These are phyloP conservation scores for Talaromyces sp. DNA, from an alignment of 2,329 filamentous ascomycete genomes.

Conservation along the genomic window DNA sequence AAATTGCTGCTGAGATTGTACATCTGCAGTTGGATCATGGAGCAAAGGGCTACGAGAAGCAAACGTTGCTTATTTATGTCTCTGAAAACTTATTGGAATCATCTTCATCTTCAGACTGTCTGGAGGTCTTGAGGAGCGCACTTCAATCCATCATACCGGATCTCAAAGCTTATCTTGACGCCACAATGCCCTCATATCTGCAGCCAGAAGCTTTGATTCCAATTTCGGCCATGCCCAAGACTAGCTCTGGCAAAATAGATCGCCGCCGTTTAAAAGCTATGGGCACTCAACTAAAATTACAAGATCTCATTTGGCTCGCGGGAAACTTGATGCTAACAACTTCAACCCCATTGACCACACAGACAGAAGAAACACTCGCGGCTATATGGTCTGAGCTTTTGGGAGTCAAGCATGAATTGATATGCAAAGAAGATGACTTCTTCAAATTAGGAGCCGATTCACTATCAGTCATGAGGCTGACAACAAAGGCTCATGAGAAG, in stretches of 20 bases:
- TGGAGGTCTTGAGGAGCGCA: not conserved
- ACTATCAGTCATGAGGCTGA: conserved; percentile 24
- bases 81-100: not conserved
- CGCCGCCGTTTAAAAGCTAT: not conserved
- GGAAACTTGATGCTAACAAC: not conserved
- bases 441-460: conserved; percentile 27
- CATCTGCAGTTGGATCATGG: not conserved
- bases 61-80: not conserved
- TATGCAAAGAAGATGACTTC: conserved; percentile 18
- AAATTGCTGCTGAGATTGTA: not conserved
- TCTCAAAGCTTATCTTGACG: not conserved
- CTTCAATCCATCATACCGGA: not conserved
- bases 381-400: not conserved
- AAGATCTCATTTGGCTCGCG: not conserved
- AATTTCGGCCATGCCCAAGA: not conserved
- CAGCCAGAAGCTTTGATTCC: not conserved
- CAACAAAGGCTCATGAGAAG: conserved; percentile 13
- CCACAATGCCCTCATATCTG: not conserved
- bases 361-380: not conserved
- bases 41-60: not conserved
- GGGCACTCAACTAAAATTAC: not conserved
- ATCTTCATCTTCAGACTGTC: not conserved
- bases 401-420: not conserved
- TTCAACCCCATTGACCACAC: not conserved
- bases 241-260: not conserved